Evolutionary conservation across 169 alveolate species (phyloP).

Genomic region (Eimeria nieschulzi): DNA sequence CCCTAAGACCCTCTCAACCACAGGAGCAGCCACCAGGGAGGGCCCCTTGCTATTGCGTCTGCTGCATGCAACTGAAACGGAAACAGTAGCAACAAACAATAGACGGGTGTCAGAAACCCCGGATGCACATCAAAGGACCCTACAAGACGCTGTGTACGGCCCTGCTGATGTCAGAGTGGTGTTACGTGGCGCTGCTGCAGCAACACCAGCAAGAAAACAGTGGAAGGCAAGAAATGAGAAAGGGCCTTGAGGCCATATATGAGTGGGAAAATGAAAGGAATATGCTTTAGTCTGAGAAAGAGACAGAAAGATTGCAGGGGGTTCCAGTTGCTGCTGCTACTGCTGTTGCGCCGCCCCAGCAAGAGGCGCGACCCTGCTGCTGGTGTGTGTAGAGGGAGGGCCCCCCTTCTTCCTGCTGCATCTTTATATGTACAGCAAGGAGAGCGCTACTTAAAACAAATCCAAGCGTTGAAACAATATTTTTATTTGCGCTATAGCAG

Average conservation of each 20-base stretch:
- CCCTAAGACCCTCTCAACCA: background rate
- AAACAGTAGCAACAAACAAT: background rate
- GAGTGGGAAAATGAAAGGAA: slow-evolving; percentile 6
- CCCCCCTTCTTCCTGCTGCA: slow-evolving; percentile 44
- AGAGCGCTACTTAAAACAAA: slow-evolving; percentile 5
- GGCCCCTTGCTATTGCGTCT: slow-evolving; percentile 40
- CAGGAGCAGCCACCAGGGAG: slow-evolving; percentile 4
- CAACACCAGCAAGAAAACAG: slow-evolving; percentile 10
- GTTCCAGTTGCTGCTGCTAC: slow-evolving; percentile 41
- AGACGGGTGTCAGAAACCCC: too few relatives aligned
- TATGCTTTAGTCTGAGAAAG: slow-evolving; percentile 9
- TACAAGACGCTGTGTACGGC: background rate
- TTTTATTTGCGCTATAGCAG: slow-evolving; percentile 8
- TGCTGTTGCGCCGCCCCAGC: slow-evolving; percentile 60
- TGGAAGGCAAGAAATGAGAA: slow-evolving; percentile 26
- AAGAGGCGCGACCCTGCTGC: slow-evolving; percentile 71
- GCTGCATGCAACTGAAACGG: background rate
- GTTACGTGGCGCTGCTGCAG: slow-evolving; percentile 30
- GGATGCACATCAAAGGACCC: background rate
- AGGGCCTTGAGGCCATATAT: slow-evolving; percentile 4
- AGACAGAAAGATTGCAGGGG: slow-evolving; percentile 54
- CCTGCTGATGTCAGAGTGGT: slow-evolving; percentile 49
- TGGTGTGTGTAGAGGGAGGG: slow-evolving; percentile 43
- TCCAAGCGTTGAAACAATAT: background rate
- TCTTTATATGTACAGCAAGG: slow-evolving; percentile 1